These are phyloP conservation scores for Scheffersomyces amazonensis DNA, from an alignment of 805 yeast genomes.

Conservation along the genomic window DNA sequence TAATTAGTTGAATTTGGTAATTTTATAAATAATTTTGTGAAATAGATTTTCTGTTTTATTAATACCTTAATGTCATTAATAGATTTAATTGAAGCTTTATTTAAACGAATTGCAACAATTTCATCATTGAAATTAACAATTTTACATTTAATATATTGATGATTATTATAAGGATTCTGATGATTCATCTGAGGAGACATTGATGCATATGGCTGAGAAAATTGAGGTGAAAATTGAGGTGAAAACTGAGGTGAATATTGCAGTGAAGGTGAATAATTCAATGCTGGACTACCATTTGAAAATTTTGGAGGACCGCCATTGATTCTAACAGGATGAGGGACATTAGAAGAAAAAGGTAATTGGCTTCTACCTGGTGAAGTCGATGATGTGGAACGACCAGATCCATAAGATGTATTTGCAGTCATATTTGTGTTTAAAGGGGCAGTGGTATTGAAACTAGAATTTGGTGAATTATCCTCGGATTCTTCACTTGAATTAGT, in stretches of 20 bases:
- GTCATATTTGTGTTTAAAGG: not conserved
- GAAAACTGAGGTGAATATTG: not conserved
- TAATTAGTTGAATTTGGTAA: constrained; percentile 18
- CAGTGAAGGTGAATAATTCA: not conserved
- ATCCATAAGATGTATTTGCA: constrained; percentile 4
- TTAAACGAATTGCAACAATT: constrained; percentile 21
- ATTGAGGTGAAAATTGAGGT: not conserved
- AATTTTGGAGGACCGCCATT: not conserved
- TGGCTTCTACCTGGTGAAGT: not conserved
- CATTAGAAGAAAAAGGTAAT: not conserved
- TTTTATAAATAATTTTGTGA: constrained; percentile 22
- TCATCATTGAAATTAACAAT: constrained; percentile 25
- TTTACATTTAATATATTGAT: constrained; percentile 22
- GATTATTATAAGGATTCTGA: not conserved
- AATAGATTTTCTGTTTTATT: constrained; percentile 21
- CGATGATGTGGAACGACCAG: not conserved
- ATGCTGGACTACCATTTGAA: not conserved
- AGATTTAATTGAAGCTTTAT: constrained; percentile 17
- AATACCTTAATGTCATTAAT: constrained; percentile 23
- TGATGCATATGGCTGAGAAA: not conserved
- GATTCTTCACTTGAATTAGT: not conserved
- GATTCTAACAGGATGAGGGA: not conserved
- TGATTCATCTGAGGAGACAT: not conserved
- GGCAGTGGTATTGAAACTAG: not conserved
- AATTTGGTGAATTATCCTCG: not conserved